phyloP scores from a whole-genome alignment of 805 yeast genomes.

The Candida namnaoensis region DNA sequence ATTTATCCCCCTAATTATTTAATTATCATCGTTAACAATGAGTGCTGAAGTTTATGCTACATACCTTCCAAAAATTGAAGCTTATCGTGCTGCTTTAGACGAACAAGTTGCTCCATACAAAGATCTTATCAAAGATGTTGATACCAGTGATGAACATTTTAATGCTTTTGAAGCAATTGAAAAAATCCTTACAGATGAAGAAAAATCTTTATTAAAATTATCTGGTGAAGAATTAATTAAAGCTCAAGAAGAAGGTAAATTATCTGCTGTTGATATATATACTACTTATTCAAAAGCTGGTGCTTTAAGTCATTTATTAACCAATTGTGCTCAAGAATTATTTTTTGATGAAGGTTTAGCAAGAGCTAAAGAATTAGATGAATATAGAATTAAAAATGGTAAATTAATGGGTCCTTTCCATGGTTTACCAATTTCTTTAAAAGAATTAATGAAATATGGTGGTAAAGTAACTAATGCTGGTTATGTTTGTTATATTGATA shows the following conservation, averaged over 20 bases:
- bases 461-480: conserved; percentile 54
- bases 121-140: conserved; percentile 7
- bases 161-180: conserved; percentile 13
- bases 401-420: conserved; percentile 58
- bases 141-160: conserved; percentile 11
- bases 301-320: conserved; percentile 45
- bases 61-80: conserved; percentile 12
- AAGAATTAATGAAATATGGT: conserved; percentile 52
- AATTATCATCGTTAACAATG: neutral
- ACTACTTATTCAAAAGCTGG: conserved; percentile 51
- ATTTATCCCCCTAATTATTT: no score
- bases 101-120: conserved; percentile 13
- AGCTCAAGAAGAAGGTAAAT: conserved; percentile 20
- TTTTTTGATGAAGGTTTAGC: conserved; percentile 52
- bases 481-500: conserved; percentile 44
- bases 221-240: conserved; percentile 10
- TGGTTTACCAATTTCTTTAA: conserved; percentile 60
- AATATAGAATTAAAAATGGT: conserved; percentile 33
- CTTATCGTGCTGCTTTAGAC: conserved; percentile 9
- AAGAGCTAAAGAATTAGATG: conserved; percentile 50
- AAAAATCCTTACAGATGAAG: conserved; percentile 9
- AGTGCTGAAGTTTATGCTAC: neutral
- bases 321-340: conserved; percentile 24
- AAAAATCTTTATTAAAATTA: conserved; percentile 11
- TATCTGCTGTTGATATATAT: conserved; percentile 33